Evolutionary conservation across 345 rosid species (phyloP), one percentile per base, ranked within the genome.

Genomic region (Sisymbrium altissimum): DNA sequence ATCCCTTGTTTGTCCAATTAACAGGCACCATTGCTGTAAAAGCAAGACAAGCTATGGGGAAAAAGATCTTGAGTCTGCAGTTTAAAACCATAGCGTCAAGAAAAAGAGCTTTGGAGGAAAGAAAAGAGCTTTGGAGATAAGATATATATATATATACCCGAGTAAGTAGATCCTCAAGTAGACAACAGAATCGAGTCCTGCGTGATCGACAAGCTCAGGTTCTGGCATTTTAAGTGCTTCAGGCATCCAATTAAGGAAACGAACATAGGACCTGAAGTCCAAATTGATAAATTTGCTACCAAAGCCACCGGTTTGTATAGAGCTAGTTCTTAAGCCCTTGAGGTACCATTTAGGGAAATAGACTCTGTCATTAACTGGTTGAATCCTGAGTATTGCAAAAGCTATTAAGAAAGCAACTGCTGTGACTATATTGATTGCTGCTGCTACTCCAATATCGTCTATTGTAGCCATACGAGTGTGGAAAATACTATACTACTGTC

Each of bases 261-360:
- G 75, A 40, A 76, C 23, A 48, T 94, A 94, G 1, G 90, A 89
- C 65, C 90, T 78, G 45, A 91, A 80, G 83, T 94, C 96, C 54
- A 88, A 64, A 70, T 94, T 94, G 68, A 94, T 83, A 27, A 89
- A 80, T 53, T 86, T 91, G 79, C 93, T 83, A 7, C 64, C 90
- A 41, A 87, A 78, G 19, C 95, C 86, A 35, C 96, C 90, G 0
- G 78, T 64, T n/a, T 80, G 77, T 48, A 82, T 39, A 14, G 95
- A 92, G 68, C 93, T 88, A 75, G 67, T 74, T 84, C 98, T 86
- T 60, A 91, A 68, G 10, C 97, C 97, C 64, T 83, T 94, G 40
- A 89, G 83, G 60, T 91, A 91, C 97, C 97, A 91, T 84, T 94
- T 94, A 3, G 98, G 90, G 72, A 94, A 94, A 83, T 89, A 94